A percentile compares a stretch with the other conserved stretches of the same genome.
phyloP scores from a whole-genome alignment of 2,329 filamentous ascomycete species.

The Fusarium pseudoanthophilum region DNA sequence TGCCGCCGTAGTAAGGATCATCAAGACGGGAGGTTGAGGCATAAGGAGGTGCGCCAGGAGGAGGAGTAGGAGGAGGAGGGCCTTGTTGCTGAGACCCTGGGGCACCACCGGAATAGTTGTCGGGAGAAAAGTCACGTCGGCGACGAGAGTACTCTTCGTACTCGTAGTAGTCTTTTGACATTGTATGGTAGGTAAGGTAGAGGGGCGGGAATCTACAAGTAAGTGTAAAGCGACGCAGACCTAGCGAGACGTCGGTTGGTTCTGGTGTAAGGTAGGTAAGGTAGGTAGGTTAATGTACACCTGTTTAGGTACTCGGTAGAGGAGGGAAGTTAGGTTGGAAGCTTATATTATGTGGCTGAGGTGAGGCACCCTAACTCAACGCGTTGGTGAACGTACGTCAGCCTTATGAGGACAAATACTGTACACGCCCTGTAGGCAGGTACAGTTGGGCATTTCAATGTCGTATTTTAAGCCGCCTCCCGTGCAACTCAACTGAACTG shows the following conservation, averaged over 20 bases:
- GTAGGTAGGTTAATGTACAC: neutral
- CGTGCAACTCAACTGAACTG: neutral
- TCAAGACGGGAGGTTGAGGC: slow-evolving; percentile 41
- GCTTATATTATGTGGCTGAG: slow-evolving; percentile 15
- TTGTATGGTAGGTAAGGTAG: neutral
- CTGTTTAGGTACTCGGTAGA: neutral
- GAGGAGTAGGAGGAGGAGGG: slow-evolving; percentile 31
- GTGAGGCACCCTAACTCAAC: neutral
- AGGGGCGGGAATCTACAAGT: neutral
- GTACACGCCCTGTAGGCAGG: neutral
- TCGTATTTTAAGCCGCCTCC: slow-evolving; percentile 6
- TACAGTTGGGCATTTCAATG: too few relatives aligned
- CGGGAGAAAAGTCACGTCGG: slow-evolving; percentile 47
- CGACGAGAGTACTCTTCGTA: slow-evolving; percentile 44
- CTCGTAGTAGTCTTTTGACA: slow-evolving; percentile 47
- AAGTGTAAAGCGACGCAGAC: neutral
- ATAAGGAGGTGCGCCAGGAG: slow-evolving; percentile 34
- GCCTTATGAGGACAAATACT: slow-evolving; percentile 21
- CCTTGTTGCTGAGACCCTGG: slow-evolving; percentile 25
- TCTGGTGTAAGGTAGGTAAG: neutral
- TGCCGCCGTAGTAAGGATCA: slow-evolving; percentile 40
- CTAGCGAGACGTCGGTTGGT: neutral
- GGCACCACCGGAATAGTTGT: slow-evolving; percentile 47
- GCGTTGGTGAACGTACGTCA: slow-evolving; percentile 4
- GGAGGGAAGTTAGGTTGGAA: neutral